Evolutionary conservation across 805 yeast genomes (phyloP).

Genomic region (Sugiyamaella chiloensis): DNA sequence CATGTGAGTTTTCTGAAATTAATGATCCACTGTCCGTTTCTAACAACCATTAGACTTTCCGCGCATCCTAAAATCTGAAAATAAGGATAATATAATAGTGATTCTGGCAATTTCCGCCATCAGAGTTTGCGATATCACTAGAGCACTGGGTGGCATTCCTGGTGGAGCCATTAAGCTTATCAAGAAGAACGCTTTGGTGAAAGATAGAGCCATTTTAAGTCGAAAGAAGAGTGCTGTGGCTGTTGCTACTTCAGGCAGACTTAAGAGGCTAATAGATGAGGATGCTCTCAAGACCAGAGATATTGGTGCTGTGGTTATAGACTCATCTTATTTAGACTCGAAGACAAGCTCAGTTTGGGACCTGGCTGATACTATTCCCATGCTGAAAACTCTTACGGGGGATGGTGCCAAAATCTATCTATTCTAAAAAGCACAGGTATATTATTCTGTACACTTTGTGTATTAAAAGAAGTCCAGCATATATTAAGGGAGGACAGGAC

Average conservation of each 20-base stretch:
- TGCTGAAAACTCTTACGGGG: conserved; percentile 20
- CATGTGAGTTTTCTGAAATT: conserved; percentile 30
- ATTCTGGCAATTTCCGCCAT: conserved; percentile 72
- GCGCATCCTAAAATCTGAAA: conserved; percentile 1
- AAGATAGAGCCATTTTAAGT: conserved; percentile 18
- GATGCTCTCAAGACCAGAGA: conserved; percentile 43
- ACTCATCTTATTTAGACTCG: conserved; percentile 57
- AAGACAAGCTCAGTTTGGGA: conserved; percentile 64
- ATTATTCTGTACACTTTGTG: no score
- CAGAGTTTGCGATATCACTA: conserved; percentile 75
- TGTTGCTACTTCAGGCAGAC: conserved; percentile 63
- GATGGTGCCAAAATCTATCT: conserved; percentile 49
- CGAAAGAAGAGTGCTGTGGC: conserved; percentile 41
- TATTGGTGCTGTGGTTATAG: conserved; percentile 55
- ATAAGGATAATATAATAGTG: conserved; percentile 42
- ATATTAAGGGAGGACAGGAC: no score
- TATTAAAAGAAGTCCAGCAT: no score
- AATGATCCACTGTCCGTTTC: neutral
- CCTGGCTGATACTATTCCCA: conserved; percentile 31
- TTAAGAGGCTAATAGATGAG: conserved; percentile 45
- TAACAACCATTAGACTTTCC: conserved; percentile 10
- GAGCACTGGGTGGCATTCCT: conserved; percentile 49
- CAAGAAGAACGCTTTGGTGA: conserved; percentile 72
- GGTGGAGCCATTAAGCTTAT: conserved; percentile 67
- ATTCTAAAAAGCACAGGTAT: conserved; percentile 35